phyloP scores from a whole-genome alignment of 1,139 yeast genomes.

The Candida tetrigidarum region DNA sequence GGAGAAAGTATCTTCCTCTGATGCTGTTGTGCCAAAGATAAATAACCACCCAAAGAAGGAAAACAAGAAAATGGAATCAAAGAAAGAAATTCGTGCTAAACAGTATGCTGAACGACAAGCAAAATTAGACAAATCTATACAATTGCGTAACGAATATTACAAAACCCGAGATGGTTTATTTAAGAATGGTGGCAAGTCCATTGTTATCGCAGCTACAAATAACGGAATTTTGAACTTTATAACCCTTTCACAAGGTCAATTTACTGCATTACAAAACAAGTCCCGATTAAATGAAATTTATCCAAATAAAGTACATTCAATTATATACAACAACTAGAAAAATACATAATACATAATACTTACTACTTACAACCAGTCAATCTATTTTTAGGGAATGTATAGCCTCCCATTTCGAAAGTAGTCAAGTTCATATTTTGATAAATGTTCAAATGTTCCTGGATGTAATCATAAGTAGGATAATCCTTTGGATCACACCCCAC shows the following conservation, averaged over 20 bases:
- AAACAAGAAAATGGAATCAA: conserved; percentile 21
- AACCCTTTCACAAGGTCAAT: conserved; percentile 61
- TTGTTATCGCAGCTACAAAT: conserved; percentile 70
- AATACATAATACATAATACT: neutral
- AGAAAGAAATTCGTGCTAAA: conserved; percentile 25
- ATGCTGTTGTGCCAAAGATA: conserved; percentile 9
- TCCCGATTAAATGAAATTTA: conserved; percentile 16
- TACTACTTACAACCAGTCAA: conserved; percentile 23
- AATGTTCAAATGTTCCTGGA: conserved; percentile 62
- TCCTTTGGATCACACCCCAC: conserved; percentile 77
- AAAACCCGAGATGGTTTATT: conserved; percentile 31
- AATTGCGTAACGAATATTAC: conserved; percentile 29
- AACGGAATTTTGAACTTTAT: conserved; percentile 74
- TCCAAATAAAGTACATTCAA: conserved; percentile 16
- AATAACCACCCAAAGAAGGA: conserved; percentile 20
- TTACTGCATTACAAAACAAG: conserved; percentile 33
- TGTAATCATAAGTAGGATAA: conserved; percentile 76
- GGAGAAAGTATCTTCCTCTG: conserved; percentile 19
- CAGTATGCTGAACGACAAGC: conserved; percentile 30
- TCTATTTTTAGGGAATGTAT: conserved; percentile 56
- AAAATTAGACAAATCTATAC: conserved; percentile 28
- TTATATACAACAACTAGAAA: conserved; percentile 18
- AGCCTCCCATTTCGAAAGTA: conserved; percentile 69
- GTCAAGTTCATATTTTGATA: conserved; percentile 70
- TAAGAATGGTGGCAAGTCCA: conserved; percentile 52